These are phyloP conservation scores for Rhizopus stolonifer DNA, from an alignment of 371 early-diverging fungal species.

Conservation along the genomic window DNA sequence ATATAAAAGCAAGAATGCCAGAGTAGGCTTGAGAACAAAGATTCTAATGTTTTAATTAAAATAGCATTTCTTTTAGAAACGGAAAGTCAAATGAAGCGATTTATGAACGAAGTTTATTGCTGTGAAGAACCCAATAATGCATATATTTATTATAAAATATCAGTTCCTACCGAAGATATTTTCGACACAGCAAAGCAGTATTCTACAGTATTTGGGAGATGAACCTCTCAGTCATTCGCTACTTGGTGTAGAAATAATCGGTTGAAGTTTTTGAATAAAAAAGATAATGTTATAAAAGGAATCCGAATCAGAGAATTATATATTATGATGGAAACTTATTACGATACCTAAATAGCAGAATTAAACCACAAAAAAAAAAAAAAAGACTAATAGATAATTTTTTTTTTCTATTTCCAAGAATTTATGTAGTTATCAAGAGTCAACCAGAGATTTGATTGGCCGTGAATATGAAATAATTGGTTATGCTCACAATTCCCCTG, in stretches of 20 bases:
- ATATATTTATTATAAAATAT: slow-evolving; percentile 1
- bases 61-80: slow-evolving; percentile 3
- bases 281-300: neutral
- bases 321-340: slow-evolving; percentile 5
- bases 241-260: slow-evolving; percentile 5
- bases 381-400: neutral
- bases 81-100: slow-evolving; percentile 4
- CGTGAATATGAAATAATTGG: slow-evolving; percentile 5
- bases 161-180: slow-evolving; percentile 5
- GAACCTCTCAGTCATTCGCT: slow-evolving; percentile 4
- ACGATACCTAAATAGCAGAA: slow-evolving; percentile 1
- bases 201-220: neutral
- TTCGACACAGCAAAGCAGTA: neutral
- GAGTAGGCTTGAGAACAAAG: slow-evolving; percentile 2
- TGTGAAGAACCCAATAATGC: slow-evolving; percentile 1
- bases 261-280: slow-evolving; percentile 3
- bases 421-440: slow-evolving; percentile 8
- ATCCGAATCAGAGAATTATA: slow-evolving; percentile 3
- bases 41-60: slow-evolving; percentile 7
- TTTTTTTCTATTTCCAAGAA: slow-evolving; percentile 2
- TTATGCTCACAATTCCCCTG: slow-evolving; percentile 1
- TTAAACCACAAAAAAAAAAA: slow-evolving; percentile 5
- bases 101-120: slow-evolving; percentile 8
- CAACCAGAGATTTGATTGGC: slow-evolving; percentile 4
- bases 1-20: too few relatives aligned